Base-by-base conservation (phyloP, 805 yeast genomes). In the Candida peoriensis region DNA sequence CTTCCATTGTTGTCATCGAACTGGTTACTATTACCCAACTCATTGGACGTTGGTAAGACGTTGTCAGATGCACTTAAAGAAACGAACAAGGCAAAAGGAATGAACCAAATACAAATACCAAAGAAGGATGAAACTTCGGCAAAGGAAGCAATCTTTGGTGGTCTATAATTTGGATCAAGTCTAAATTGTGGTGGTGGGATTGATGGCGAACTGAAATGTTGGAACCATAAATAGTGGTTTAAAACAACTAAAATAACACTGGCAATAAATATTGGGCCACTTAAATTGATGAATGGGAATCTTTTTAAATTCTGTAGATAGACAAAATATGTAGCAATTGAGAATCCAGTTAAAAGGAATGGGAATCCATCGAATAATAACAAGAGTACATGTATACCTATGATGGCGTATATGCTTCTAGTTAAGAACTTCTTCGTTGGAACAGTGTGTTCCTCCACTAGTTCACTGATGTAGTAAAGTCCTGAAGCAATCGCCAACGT, bases 111-210 rank as follows among this genome's bases (percentile, higher is more conserved):
- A 49, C 93, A 80, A 27, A 93, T 61, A 1, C 96, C 98, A 55
- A 93, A 89, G 58, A 93, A 93, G 4, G 96, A 82, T n/a, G 96
- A 85, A 4, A 93, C 85, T 55, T 93, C 96, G 1, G 88, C 68
- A 53, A 90, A 90, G 10, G 82, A 69, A 2, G 95, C 95, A 35
- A 85, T 73, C 30, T 75, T 72, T 11, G 82, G 83, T 30, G 84
- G 74, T 16, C 60, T 60, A 50, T 78, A 81, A 32, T 69, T 68
- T 32, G 84, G 71, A 44, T 63, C 68, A 50, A 80, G 63, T 47
- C 83, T 58, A 59, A 68, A 53, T 44, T 81, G 70, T 25, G 93
- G 79, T 9, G 95, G 90, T 19, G 84, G 68, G 13, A 54, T 47
- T 30, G 72, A 67, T 27, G 86, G 81, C 39, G 77, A 69, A 44